Evolutionary conservation across 2,329 filamentous ascomycete species (phyloP).

Genomic region (Fusarium tanahbumbuense): DNA sequence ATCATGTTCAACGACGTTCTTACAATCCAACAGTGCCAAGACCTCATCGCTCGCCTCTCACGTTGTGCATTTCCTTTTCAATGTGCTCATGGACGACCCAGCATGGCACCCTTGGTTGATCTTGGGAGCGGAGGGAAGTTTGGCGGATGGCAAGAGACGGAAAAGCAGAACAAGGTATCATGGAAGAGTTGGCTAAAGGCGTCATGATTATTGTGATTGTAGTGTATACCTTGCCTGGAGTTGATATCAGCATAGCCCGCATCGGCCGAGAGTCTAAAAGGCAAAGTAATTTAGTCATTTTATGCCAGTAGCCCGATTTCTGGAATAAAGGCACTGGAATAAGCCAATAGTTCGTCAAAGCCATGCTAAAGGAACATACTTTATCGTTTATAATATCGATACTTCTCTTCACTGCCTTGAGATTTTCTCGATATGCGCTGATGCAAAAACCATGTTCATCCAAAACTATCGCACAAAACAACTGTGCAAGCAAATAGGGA

Average conservation of each 20-base stretch:
- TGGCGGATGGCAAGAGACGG: constrained; percentile 44
- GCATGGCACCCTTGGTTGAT: constrained; percentile 71
- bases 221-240: neutral
- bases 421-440: neutral
- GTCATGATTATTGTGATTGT: neutral
- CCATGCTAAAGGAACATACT: neutral
- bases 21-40: constrained; percentile 65
- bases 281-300: neutral
- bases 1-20: constrained; percentile 88
- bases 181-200: constrained; percentile 40
- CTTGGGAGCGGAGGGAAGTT: constrained; percentile 52
- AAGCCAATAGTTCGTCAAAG: neutral
- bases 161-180: constrained; percentile 2
- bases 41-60: constrained; percentile 68
- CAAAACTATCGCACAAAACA: neutral
- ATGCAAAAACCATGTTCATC: neutral
- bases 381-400: neutral
- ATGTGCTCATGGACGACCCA: constrained; percentile 82
- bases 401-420: neutral
- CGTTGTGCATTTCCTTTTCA: constrained; percentile 80
- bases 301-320: neutral
- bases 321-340: neutral
- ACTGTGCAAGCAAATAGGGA: constrained; percentile 11
- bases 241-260: neutral
- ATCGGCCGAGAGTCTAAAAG: neutral